Conservation (phyloP, 2,329 filamentous ascomycete species). For the Hymenoscyphus occultus region DNA sequence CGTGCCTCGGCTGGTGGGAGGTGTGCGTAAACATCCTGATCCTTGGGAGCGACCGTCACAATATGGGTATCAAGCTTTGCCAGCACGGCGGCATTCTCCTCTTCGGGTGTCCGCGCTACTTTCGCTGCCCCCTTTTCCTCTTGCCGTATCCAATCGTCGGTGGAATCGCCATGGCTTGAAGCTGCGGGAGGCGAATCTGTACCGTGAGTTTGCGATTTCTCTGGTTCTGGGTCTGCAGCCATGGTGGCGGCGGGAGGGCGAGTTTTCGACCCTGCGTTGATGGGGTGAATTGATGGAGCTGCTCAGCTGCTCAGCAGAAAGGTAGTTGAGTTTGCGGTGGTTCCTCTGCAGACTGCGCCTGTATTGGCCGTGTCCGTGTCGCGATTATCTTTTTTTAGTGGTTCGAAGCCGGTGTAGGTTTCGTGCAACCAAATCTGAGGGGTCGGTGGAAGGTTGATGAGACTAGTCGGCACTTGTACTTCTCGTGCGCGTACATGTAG, state of each 20-base stretch:
- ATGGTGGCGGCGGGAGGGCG: constrained; percentile 21
- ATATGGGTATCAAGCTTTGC: constrained; percentile 34
- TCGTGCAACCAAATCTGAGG: too few relatives aligned
- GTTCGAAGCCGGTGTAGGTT: not conserved
- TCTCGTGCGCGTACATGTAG: too few relatives aligned
- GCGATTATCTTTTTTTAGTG: not conserved
- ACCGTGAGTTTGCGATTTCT: constrained; percentile 24
- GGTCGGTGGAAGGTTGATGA: too few relatives aligned
- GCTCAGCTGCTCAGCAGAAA: not conserved
- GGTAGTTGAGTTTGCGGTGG: not conserved
- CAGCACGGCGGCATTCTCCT: constrained; percentile 51
- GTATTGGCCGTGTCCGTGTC: not conserved
- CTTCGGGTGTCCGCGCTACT: constrained; percentile 20
- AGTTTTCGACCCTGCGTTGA: not conserved
- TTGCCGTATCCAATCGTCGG: constrained; percentile 22
- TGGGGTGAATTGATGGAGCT: not conserved
- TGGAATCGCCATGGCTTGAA: constrained; percentile 29
- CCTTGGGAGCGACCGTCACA: constrained; percentile 34
- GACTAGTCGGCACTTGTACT: too few relatives aligned
- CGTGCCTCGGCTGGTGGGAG: constrained; percentile 63
- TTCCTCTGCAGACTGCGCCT: not conserved
- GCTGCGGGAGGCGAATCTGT: constrained; percentile 13
- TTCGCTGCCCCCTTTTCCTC: constrained; percentile 27
- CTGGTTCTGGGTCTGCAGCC: constrained; percentile 29
- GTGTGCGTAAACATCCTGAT: constrained; percentile 55